phyloP scores from a whole-genome alignment of 2,329 filamentous ascomycete species.

The Balansia obtecta region DNA sequence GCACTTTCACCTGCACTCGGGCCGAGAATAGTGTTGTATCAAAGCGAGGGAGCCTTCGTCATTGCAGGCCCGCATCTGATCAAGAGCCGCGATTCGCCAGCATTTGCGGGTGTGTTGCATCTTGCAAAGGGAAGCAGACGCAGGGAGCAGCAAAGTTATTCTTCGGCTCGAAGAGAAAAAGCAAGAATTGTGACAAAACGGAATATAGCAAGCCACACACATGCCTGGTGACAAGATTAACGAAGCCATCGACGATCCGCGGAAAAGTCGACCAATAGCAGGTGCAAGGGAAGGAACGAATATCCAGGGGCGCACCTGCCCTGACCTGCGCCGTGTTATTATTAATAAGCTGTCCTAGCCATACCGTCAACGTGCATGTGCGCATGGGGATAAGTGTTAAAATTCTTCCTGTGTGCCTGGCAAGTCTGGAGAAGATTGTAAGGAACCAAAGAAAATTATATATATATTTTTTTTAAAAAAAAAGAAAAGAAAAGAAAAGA shows the following conservation, averaged over 20 bases:
- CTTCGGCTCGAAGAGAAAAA: conserved; percentile 1
- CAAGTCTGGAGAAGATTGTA: background rate
- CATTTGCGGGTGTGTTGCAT: background rate
- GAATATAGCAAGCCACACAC: conserved; percentile 1
- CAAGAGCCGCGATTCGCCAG: background rate
- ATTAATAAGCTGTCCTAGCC: too few species aligned
- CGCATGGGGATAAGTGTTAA: background rate
- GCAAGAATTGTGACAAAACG: background rate
- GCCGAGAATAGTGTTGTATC: background rate
- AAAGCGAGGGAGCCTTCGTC: background rate
- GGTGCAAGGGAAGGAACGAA: background rate
- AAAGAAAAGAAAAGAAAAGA: too few species aligned
- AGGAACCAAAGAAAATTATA: background rate
- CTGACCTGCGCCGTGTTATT: background rate
- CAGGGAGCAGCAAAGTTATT: conserved; percentile 2
- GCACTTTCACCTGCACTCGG: background rate
- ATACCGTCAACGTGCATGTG: too few species aligned
- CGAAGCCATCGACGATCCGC: background rate
- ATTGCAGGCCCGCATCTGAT: background rate
- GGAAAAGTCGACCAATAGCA: background rate
- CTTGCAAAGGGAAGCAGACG: conserved; percentile 1
- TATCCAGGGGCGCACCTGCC: background rate
- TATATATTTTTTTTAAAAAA: too few species aligned
- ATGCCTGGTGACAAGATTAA: background rate
- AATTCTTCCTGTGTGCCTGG: background rate